Conservation (phyloP, 345 rosid genomes). For the Populus davidiana region DNA sequence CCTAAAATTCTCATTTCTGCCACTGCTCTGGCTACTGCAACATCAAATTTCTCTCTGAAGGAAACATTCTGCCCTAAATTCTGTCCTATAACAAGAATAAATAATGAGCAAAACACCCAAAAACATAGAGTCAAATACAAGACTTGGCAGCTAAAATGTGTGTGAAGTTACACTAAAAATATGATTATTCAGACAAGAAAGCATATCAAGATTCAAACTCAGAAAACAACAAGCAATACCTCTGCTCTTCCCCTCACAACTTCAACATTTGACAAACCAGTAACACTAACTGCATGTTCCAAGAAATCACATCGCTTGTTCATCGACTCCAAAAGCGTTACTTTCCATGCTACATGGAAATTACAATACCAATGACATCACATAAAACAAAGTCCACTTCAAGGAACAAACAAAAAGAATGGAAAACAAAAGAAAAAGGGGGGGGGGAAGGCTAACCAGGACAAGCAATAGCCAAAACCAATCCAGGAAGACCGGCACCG, state of each 20-base stretch:
- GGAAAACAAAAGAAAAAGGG: not conserved
- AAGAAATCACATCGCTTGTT: constrained; percentile 84
- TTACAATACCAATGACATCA: not conserved
- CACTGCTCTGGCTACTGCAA: constrained; percentile 92
- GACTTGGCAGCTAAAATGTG: not conserved
- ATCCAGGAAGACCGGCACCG: constrained; percentile 89
- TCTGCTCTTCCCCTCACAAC: constrained; percentile 88
- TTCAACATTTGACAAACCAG: constrained; percentile 62
- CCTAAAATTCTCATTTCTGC: constrained; percentile 95
- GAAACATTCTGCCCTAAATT: constrained; percentile 52
- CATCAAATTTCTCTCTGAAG: constrained; percentile 82
- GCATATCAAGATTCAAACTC: not conserved
- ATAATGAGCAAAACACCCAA: not conserved
- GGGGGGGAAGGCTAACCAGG: constrained; percentile 41
- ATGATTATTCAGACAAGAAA: not conserved
- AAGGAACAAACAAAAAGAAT: not conserved
- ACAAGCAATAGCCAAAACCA: constrained; percentile 75
- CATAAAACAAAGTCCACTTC: not conserved
- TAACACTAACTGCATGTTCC: constrained; percentile 65
- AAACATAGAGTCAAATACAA: not conserved
- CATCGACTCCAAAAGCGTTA: constrained; percentile 80
- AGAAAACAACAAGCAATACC: constrained; percentile 34
- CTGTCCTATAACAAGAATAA: constrained; percentile 51
- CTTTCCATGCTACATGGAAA: constrained; percentile 65
- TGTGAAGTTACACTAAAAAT: not conserved